Conservation (phyloP, 495 filamentous ascomycete species). For the Hypoxylon fragiforme region DNA sequence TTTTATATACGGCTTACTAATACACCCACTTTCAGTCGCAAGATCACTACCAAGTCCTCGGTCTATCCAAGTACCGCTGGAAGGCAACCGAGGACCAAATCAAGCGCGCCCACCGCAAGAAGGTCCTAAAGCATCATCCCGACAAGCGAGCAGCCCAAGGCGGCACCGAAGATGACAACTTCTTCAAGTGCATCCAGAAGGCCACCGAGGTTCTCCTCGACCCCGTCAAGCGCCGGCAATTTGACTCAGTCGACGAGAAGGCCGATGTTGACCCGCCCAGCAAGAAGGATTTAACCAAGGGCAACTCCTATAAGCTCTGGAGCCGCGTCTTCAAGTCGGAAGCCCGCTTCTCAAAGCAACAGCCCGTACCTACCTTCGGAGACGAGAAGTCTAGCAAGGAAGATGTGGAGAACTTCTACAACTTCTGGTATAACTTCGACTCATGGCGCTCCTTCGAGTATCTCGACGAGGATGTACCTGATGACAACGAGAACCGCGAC, state of each 20-base stretch:
- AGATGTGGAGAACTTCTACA: constrained; percentile 93
- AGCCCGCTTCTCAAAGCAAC: constrained; percentile 84
- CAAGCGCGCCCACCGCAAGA: constrained; percentile 97
- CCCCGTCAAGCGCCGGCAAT: constrained; percentile 90
- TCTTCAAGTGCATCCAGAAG: constrained; percentile 99
- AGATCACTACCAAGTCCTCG: constrained; percentile 98
- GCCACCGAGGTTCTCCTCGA: constrained; percentile 91
- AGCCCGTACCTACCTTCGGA: constrained; percentile 84
- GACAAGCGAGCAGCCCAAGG: constrained; percentile 96
- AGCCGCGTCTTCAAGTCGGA: constrained; percentile 82
- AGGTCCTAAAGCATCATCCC: constrained; percentile 97
- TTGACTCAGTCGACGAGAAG: constrained; percentile 91
- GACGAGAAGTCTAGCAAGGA: constrained; percentile 84
- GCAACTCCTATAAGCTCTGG: constrained; percentile 96
- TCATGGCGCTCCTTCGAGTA: constrained; percentile 98
- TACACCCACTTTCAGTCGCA: constrained; percentile 62
- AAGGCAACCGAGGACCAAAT: constrained; percentile 95
- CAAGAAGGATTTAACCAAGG: constrained; percentile 84
- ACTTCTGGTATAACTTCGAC: constrained; percentile 99
- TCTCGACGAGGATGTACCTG: constrained; percentile 96
- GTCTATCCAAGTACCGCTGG: constrained; percentile 87
- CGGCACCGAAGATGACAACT: constrained; percentile 87
- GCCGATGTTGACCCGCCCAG: constrained; percentile 87
- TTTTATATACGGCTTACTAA: neutral
- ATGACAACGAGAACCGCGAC: constrained; percentile 98